Evolutionary conservation across 148 eudicot species (phyloP), one percentile per base, ranked within the genome.

Genomic region (Nyssa sinensis): DNA sequence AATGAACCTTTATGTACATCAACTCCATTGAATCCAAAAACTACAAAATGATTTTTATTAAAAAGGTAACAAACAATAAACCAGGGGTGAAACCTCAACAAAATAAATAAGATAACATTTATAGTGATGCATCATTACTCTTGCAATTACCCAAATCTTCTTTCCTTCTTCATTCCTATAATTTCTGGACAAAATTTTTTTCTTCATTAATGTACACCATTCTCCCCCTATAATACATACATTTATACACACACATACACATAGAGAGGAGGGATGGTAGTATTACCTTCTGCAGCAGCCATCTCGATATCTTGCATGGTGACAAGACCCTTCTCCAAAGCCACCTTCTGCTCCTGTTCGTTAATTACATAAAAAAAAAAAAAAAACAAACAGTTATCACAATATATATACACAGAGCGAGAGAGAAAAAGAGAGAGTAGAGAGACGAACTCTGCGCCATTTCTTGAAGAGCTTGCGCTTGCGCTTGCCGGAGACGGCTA

Each of bases 401-500:
- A 53, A 16, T 55, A 5, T 8, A 21, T 44, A 0, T 12, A 30
- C 11, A 67, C 6, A 64, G 35, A 49, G 32, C 7, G 31, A 67
- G 24, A 32, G n/a, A 75, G 6, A 51, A 44, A 7, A 4, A 53
- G 25, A 23, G 32, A 33, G 24, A 28, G 12, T 1, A 31, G 30
- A 33, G 49, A 62, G 31, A 32, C 73, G 14, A 14, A 94, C 98
- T 79, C 97, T 77, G 70, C 97, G 95, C 98, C 97, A 92, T 88
- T 88, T 94, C 47, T 94, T 94, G 72, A 87, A 84, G 78, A 86
- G 81, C 84, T 94, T 94, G 72, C 87, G 97, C 82, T 91, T 74
- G 69, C 96, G 98, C 84, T 94, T 94, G 80, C 98, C 98, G 80
- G 98, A 94, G 78, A 92, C 67, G 57, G 97, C 74, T 33, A 72